A percentile compares a stretch with the other conserved stretches of the same genome.
These are phyloP conservation scores for Tuber magnatum DNA, from an alignment of 495 filamentous ascomycete genomes.

Conservation along the genomic window DNA sequence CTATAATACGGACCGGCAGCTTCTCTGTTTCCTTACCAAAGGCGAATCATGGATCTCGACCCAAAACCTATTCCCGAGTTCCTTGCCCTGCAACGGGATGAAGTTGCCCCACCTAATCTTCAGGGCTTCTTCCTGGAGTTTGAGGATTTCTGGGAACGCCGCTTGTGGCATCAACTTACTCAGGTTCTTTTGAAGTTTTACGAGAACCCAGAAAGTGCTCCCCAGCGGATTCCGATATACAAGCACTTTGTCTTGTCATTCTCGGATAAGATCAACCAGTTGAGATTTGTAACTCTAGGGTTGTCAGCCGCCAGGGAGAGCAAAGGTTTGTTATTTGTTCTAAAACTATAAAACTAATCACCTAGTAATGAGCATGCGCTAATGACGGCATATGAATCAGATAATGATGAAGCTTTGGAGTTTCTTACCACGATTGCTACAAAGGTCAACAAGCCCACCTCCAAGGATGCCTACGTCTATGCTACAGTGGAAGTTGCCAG, in stretches of 20 bases:
- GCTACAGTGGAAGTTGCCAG: conserved; percentile 84
- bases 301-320: conserved; percentile 81
- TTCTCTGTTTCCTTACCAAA: conserved; percentile 33
- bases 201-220: conserved; percentile 66
- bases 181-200: conserved; percentile 84
- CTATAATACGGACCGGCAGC: not conserved
- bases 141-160: conserved; percentile 96
- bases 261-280: conserved; percentile 95
- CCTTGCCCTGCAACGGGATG: conserved; percentile 76
- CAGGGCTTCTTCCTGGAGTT: conserved; percentile 84
- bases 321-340: conserved; percentile 52
- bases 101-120: conserved; percentile 72
- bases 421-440: conserved; percentile 78
- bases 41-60: conserved; percentile 38
- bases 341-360: not conserved
- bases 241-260: conserved; percentile 93
- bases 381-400: conserved; percentile 44
- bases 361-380: not conserved
- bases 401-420: conserved; percentile 75
- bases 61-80: conserved; percentile 82
- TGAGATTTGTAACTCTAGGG: conserved; percentile 87
- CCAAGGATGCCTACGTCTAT: conserved; percentile 94
- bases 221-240: conserved; percentile 81
- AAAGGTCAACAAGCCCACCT: conserved; percentile 84
- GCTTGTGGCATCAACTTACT: conserved; percentile 98